A percentile compares a stretch with the other conserved stretches of the same genome.
Conservation (phyloP, 2,329 filamentous ascomycete species). For the Pseudogymnoascus sp. region DNA sequence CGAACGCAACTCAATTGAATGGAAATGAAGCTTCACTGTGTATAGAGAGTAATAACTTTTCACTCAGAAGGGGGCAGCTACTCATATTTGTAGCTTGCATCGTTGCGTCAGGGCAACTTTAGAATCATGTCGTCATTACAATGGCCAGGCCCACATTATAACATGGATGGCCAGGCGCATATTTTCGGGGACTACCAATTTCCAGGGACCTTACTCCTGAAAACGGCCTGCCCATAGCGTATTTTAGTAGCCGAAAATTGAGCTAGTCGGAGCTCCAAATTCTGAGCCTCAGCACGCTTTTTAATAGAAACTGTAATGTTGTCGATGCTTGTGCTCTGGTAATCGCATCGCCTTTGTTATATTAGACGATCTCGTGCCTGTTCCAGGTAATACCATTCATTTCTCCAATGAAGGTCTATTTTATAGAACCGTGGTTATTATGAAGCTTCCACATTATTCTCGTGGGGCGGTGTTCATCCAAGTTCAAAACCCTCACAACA, state of each 20-base stretch:
- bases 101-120: neutral
- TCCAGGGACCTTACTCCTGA: neutral
- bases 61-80: neutral
- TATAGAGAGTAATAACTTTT: neutral
- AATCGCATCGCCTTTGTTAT: no score
- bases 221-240: neutral
- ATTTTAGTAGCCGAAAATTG: neutral
- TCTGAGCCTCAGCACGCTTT: neutral
- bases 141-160: neutral
- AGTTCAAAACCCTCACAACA: neutral
- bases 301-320: neutral
- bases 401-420: neutral
- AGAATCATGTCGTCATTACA: constrained; percentile 1
- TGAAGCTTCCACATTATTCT: neutral
- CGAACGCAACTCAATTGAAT: neutral
- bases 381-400: neutral
- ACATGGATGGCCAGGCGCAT: constrained; percentile 1
- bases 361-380: neutral
- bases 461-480: neutral
- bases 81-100: constrained; percentile 1
- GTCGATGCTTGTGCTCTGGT: no score
- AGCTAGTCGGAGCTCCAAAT: neutral
- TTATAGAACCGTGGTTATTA: neutral
- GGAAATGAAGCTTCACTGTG: neutral
- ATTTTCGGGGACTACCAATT: neutral